Evolutionary conservation across 345 rosid species (phyloP).

Genomic region (Zanthoxylum bungeanum): DNA sequence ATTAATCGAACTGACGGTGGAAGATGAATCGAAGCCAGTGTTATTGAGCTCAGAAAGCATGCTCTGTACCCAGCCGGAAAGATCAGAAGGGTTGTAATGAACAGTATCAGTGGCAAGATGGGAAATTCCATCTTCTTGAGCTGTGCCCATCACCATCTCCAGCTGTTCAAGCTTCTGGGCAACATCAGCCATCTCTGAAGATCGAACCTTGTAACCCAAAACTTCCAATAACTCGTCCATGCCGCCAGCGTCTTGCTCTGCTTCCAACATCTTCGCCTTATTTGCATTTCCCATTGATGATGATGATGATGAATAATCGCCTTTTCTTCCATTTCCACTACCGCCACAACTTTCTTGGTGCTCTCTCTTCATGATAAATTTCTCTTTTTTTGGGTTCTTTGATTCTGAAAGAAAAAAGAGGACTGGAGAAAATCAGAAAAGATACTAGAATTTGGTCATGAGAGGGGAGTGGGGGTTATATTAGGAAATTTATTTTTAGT

Average conservation of each 20-base stretch:
- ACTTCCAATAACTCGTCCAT: slow-evolving; percentile 83
- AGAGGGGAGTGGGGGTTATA: background rate
- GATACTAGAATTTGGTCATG: slow-evolving; percentile 8
- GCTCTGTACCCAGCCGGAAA: slow-evolving; percentile 63
- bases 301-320: slow-evolving; percentile 34
- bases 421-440: background rate
- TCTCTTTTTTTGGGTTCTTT: background rate
- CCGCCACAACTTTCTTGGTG: slow-evolving; percentile 31
- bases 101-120: slow-evolving; percentile 53
- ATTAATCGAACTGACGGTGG: slow-evolving; percentile 18
- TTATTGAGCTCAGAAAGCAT: slow-evolving; percentile 62
- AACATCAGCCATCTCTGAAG: slow-evolving; percentile 87
- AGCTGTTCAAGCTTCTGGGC: slow-evolving; percentile 87
- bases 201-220: slow-evolving; percentile 74
- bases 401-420: background rate
- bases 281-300: slow-evolving; percentile 35
- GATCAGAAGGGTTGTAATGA: slow-evolving; percentile 81
- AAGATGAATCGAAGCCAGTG: slow-evolving; percentile 25
- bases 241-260: slow-evolving; percentile 59
- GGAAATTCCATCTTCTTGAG: slow-evolving; percentile 62
- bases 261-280: slow-evolving; percentile 44
- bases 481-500: background rate
- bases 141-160: slow-evolving; percentile 67
- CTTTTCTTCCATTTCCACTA: slow-evolving; percentile 16
- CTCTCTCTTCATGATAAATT: slow-evolving; percentile 53